phyloP scores from a whole-genome alignment of 768 basidiomycete genomes.

The Leccinum barrowsii region DNA sequence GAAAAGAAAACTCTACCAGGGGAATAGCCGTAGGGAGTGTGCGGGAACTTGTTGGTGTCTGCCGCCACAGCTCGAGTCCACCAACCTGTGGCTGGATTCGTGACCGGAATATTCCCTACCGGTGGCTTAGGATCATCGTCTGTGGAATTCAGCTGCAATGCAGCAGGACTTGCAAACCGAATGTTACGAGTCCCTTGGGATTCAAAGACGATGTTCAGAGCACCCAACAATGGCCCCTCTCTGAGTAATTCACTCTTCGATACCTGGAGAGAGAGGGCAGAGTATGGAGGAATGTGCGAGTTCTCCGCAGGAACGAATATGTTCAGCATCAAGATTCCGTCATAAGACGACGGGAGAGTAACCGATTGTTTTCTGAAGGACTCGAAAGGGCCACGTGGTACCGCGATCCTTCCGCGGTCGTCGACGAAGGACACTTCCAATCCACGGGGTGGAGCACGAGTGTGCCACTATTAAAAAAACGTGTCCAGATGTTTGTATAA shows the following conservation, averaged over 20 bases:
- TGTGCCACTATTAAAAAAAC: conserved; percentile 3
- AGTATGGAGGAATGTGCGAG: conserved; percentile 1
- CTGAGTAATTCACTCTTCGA: neutral
- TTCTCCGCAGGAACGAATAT: neutral
- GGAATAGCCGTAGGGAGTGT: too few relatives aligned
- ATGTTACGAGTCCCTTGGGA: conserved; percentile 10
- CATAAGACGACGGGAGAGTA: neutral
- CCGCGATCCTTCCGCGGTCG: neutral
- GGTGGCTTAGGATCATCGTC: too few relatives aligned
- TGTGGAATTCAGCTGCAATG: neutral
- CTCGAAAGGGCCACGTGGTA: neutral
- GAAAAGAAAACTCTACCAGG: too few relatives aligned
- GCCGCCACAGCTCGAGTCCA: too few relatives aligned
- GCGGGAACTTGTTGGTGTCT: too few relatives aligned
- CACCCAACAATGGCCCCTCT: neutral
- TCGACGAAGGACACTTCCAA: conserved; percentile 9
- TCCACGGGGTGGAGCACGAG: neutral
- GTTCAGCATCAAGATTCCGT: conserved; percentile 5
- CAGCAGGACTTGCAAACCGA: conserved; percentile 8
- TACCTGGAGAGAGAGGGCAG: conserved; percentile 6
- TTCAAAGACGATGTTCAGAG: conserved; percentile 11
- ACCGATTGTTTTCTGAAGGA: neutral
- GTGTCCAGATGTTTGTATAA: neutral
- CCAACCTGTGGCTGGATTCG: too few relatives aligned
- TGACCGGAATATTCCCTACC: too few relatives aligned